Conservation (phyloP, 768 basidiomycete genomes). For the Suillus weaverae region DNA sequence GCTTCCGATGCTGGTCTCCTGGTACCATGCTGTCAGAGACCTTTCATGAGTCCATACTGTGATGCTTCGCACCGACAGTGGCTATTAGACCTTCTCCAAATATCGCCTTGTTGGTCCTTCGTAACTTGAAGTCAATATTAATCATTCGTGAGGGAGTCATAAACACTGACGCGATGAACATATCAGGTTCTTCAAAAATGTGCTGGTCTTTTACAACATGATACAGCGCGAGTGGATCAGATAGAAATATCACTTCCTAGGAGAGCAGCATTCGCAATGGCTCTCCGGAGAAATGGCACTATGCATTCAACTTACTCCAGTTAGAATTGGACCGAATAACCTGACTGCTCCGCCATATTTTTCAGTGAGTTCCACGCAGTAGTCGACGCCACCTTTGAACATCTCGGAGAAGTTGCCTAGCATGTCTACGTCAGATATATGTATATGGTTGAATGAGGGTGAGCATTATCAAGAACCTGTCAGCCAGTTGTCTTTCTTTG, state of each 20-base stretch:
- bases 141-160: neutral
- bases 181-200: slow-evolving; percentile 46
- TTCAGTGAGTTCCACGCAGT: neutral
- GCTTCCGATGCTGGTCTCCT: slow-evolving; percentile 43
- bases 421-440: neutral
- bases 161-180: slow-evolving; percentile 43
- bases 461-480: neutral
- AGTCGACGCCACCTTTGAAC: neutral
- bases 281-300: slow-evolving; percentile 6
- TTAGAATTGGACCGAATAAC: neutral
- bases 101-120: slow-evolving; percentile 43
- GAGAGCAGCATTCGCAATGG: neutral
- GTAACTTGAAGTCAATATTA: neutral
- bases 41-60: slow-evolving; percentile 17
- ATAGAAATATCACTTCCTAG: slow-evolving; percentile 34
- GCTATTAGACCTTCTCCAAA: slow-evolving; percentile 49
- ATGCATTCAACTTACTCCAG: neutral
- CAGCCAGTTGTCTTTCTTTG: slow-evolving; percentile 19
- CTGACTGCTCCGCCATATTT: neutral
- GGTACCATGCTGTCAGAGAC: slow-evolving; percentile 6
- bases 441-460: too few relatives aligned
- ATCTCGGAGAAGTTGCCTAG: neutral
- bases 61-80: slow-evolving; percentile 15
- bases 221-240: slow-evolving; percentile 49
- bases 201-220: slow-evolving; percentile 50